Evolutionary conservation across 805 yeast genomes (phyloP).

Genomic region (Saccharomycopsis sp.): DNA sequence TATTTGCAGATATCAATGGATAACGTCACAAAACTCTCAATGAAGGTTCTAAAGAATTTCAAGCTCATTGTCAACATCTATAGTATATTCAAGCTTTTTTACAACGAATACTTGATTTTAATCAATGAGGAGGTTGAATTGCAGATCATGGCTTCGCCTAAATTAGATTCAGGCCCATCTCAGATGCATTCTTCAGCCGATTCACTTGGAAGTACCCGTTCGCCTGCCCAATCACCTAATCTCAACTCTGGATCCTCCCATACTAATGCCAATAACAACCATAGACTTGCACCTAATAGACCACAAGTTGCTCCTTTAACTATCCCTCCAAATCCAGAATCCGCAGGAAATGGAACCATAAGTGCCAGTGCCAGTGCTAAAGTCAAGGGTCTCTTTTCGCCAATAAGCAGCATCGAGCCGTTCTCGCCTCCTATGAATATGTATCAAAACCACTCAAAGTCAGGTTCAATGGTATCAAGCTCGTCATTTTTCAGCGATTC

Average conservation of each 20-base stretch:
- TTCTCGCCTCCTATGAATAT: conserved; percentile 14
- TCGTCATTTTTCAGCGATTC: conserved; percentile 8
- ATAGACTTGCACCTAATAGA: background rate
- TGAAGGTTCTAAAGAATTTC: conserved; percentile 16
- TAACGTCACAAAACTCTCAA: conserved; percentile 7
- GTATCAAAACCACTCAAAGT: conserved; percentile 11
- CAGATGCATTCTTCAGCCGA: background rate
- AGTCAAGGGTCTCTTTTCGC: conserved; percentile 2
- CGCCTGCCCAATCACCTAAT: background rate
- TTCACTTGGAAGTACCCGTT: background rate
- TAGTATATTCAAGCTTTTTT: conserved; percentile 18
- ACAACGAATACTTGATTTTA: conserved; percentile 20
- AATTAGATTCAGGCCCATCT: background rate
- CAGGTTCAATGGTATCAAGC: conserved; percentile 9
- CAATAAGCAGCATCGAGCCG: conserved; percentile 16
- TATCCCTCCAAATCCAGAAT: background rate
- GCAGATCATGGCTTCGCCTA: conserved; percentile 16
- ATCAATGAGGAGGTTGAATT: conserved; percentile 21
- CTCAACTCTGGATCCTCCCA: background rate
- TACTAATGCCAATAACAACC: background rate
- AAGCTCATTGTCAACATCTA: conserved; percentile 20
- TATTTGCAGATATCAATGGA: conserved; percentile 9
- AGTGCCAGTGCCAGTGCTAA: background rate
- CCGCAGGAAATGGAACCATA: background rate
- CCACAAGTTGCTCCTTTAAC: background rate